A percentile compares a stretch with the other conserved stretches of the same genome.
These are phyloP conservation scores for Bryoerythrophyllum caledonicum DNA, from an alignment of 225 moss, liverwort and hornwort species.

Conservation along the genomic window DNA sequence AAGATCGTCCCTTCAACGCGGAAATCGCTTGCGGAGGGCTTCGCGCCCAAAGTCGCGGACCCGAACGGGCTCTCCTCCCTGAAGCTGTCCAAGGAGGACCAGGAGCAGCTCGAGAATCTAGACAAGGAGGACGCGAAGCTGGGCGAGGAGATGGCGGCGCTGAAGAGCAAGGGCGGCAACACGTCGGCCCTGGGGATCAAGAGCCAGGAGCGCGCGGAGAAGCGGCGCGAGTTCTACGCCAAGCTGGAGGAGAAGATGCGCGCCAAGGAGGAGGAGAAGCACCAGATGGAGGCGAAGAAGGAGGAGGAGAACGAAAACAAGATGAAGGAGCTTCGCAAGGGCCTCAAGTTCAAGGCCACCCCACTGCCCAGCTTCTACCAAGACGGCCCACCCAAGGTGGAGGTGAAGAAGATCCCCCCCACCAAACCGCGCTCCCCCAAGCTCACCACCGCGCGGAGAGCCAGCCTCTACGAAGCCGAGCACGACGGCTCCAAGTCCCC, in stretches of 20 bases:
- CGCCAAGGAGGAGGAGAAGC: conserved; percentile 57
- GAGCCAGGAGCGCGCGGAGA: conserved; percentile 54
- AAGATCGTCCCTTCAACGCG: conserved; percentile 1
- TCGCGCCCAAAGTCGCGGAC: neutral
- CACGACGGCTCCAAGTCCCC: conserved; percentile 58
- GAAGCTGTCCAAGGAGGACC: conserved; percentile 53
- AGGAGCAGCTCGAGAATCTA: conserved; percentile 44
- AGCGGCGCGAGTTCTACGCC: conserved; percentile 49
- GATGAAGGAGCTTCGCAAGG: conserved; percentile 57
- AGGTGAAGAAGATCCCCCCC: conserved; percentile 59
- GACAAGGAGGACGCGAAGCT: conserved; percentile 54
- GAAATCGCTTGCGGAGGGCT: conserved; percentile 19
- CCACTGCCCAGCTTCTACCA: conserved; percentile 58
- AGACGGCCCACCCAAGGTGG: conserved; percentile 48
- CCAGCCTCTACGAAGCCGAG: conserved; percentile 55
- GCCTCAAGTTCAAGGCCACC: conserved; percentile 53
- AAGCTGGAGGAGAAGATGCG: conserved; percentile 57
- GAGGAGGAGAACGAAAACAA: conserved; percentile 54
- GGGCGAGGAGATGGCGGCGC: conserved; percentile 60
- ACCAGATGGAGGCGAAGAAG: conserved; percentile 48
- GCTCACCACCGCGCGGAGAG: conserved; percentile 46
- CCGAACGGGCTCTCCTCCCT: conserved; percentile 23
- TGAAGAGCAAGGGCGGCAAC: conserved; percentile 75
- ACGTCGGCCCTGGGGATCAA: conserved; percentile 64
- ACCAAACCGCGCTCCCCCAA: conserved; percentile 47